phyloP scores from a whole-genome alignment of 495 filamentous ascomycete species.

The Cladorrhinum samala region DNA sequence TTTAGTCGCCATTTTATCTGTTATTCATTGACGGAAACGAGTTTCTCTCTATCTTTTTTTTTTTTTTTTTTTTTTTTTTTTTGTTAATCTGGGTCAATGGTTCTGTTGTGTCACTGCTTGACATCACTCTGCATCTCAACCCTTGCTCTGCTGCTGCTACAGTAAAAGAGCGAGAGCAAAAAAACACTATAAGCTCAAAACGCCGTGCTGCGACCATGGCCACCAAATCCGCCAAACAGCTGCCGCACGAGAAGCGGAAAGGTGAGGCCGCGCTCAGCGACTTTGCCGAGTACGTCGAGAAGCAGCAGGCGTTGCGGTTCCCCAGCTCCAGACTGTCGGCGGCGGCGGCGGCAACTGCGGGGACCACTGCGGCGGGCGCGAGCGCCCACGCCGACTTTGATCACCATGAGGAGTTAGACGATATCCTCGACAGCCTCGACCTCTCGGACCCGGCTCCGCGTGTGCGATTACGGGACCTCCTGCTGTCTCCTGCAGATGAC shows the following conservation, averaged over 20 bases:
- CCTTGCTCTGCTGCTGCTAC: no score
- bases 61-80: neutral
- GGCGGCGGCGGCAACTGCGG: constrained; percentile 13
- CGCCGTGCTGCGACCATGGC: no score
- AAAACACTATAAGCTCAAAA: no score
- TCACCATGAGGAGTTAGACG: constrained; percentile 82
- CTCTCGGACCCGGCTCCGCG: constrained; percentile 69
- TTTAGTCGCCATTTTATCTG: neutral
- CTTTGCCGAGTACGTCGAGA: constrained; percentile 95
- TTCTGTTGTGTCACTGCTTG: no score
- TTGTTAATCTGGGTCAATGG: neutral
- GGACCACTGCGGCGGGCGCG: constrained; percentile 50
- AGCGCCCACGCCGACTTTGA: constrained; percentile 29
- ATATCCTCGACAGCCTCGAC: constrained; percentile 81
- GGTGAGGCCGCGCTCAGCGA: constrained; percentile 90
- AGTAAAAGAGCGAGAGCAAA: no score
- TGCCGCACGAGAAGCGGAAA: constrained; percentile 70
- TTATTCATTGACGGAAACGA: neutral
- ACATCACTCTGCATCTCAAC: no score
- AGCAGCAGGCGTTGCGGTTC: constrained; percentile 70
- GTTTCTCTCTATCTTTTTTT: neutral
- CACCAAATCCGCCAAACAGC: constrained; percentile 51
- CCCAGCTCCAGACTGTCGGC: constrained; percentile 31
- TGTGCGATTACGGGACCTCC: constrained; percentile 66
- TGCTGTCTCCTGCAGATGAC: constrained; percentile 59